These are phyloP conservation scores for Rhodamnia rubescens DNA, from an alignment of 345 rosid species.

Conservation along the genomic window DNA sequence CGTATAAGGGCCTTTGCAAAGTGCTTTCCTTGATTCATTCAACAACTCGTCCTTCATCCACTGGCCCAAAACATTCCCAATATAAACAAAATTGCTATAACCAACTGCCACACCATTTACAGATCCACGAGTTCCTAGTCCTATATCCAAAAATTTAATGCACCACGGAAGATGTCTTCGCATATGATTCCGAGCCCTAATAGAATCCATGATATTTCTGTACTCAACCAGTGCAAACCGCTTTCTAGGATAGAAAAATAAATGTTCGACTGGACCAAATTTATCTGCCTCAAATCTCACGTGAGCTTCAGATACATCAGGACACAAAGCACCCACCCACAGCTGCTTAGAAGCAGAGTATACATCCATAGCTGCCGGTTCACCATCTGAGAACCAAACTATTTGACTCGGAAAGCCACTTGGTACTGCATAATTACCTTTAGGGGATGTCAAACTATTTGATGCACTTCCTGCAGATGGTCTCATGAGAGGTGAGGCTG, in stretches of 20 bases:
- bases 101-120: slow-evolving; percentile 77
- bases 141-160: slow-evolving; percentile 76
- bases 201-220: slow-evolving; percentile 77
- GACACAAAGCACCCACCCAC: slow-evolving; percentile 74
- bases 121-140: slow-evolving; percentile 72
- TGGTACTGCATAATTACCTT: slow-evolving; percentile 28
- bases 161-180: slow-evolving; percentile 72
- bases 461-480: slow-evolving; percentile 14
- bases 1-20: slow-evolving; percentile 67
- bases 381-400: slow-evolving; percentile 77
- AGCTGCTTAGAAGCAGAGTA: slow-evolving; percentile 81
- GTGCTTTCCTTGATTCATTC: slow-evolving; percentile 77
- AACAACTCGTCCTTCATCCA: slow-evolving; percentile 86
- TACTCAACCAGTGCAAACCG: slow-evolving; percentile 85
- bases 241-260: slow-evolving; percentile 62
- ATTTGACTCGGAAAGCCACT: slow-evolving; percentile 33
- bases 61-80: slow-evolving; percentile 66
- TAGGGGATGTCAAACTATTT: slow-evolving; percentile 47
- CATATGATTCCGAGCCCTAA: slow-evolving; percentile 80
- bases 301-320: slow-evolving; percentile 72
- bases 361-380: slow-evolving; percentile 61
- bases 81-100: slow-evolving; percentile 65
- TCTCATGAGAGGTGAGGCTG: slow-evolving; percentile 14
- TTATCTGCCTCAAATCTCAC: slow-evolving; percentile 79
- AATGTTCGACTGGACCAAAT: slow-evolving; percentile 71